Conservation (phyloP, 2,329 filamentous ascomycete genomes). For the Xylaria sp. region DNA sequence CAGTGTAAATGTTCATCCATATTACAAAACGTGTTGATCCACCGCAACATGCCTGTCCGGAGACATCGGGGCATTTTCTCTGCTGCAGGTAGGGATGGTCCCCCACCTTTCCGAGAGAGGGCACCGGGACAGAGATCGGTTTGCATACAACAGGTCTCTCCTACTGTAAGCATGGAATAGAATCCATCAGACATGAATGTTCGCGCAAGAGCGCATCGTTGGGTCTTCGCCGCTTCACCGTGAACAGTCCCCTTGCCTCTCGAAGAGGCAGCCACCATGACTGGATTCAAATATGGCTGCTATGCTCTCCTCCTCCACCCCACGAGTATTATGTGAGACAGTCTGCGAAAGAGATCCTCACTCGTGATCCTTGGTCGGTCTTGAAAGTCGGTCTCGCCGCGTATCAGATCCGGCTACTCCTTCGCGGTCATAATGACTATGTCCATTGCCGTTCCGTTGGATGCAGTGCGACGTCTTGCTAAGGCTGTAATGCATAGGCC, state of each 20-base stretch:
- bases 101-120: neutral
- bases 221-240: too few species aligned
- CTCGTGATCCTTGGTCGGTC: too few species aligned
- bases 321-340: neutral
- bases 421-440: neutral
- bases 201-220: neutral
- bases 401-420: neutral
- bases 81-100: neutral
- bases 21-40: neutral
- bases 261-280: neutral
- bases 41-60: too few species aligned
- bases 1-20: neutral
- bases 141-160: neutral
- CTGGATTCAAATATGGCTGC: neutral
- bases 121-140: neutral
- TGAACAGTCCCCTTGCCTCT: neutral
- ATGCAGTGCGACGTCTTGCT: neutral
- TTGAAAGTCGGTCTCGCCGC: neutral
- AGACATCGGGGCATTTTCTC: too few species aligned
- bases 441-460: neutral
- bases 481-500: neutral
- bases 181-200: neutral
- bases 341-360: neutral
- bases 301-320: neutral
- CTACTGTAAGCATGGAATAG: too few species aligned